Conservation (phyloP, 1,284 basidiomycete genomes). For the Golubevia sp. region DNA sequence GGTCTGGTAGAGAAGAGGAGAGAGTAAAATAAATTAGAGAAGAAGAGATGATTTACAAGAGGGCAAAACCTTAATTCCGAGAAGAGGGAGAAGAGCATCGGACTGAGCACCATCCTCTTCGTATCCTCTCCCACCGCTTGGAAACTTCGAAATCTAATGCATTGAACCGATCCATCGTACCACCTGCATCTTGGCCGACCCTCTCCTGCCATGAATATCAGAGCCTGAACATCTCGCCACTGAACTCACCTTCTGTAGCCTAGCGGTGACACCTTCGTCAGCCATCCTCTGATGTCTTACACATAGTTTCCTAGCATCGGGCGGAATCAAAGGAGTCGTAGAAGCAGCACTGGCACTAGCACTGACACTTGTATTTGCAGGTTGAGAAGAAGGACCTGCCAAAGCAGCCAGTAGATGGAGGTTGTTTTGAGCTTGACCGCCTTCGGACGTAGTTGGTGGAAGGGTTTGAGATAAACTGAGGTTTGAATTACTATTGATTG, state of each 20-base stretch:
- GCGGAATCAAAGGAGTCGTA: slow-evolving; percentile 4
- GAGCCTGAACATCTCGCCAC: no score
- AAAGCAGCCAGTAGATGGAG: slow-evolving; percentile 1
- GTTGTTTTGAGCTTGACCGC: background rate
- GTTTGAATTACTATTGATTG: background rate
- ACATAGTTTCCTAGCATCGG: slow-evolving; percentile 79
- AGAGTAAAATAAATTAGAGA: background rate
- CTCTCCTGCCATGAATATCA: no score
- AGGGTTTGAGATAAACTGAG: background rate
- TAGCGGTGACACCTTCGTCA: slow-evolving; percentile 89
- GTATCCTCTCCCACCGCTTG: background rate
- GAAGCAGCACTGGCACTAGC: slow-evolving; percentile 1
- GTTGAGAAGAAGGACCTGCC: background rate
- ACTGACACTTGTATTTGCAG: background rate
- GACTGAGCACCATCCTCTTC: background rate
- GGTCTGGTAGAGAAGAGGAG: slow-evolving; percentile 67
- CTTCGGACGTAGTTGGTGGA: background rate
- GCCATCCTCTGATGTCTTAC: slow-evolving; percentile 95
- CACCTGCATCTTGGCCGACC: no score
- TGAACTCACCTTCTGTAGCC: slow-evolving; percentile 84
- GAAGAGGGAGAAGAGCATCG: background rate
- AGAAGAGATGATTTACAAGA: slow-evolving; percentile 2
- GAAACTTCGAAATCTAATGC: no score
- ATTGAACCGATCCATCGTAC: no score
- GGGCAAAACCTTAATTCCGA: background rate